Evolutionary conservation across 2,329 filamentous ascomycete genomes (phyloP).

Genomic region (Apiospora pterosperma): DNA sequence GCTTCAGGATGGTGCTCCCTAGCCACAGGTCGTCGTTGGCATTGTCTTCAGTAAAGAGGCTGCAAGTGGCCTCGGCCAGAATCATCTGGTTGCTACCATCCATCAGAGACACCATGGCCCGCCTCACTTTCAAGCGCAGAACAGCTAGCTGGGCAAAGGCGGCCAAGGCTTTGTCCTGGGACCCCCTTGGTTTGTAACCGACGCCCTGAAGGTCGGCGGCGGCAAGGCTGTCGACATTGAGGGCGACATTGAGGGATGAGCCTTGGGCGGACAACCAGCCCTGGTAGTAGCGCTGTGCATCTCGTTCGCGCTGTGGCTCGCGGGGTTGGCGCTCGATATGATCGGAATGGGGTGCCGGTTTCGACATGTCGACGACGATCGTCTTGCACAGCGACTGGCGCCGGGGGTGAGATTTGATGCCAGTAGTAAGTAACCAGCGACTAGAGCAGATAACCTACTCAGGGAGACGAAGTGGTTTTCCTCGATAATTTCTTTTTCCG

Average conservation of each 20-base stretch:
- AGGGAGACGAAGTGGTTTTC: background rate
- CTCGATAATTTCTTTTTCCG: background rate
- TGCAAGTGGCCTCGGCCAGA: constrained; percentile 48
- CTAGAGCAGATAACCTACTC: background rate
- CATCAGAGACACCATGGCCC: constrained; percentile 17
- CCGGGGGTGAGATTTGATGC: background rate
- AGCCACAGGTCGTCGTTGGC: constrained; percentile 32
- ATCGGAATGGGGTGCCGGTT: background rate
- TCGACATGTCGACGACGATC: background rate
- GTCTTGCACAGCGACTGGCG: background rate
- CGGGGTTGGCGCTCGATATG: background rate
- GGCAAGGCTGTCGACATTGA: constrained; percentile 27
- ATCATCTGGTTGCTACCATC: constrained; percentile 44
- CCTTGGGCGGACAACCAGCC: constrained; percentile 29
- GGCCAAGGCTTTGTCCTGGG: constrained; percentile 25
- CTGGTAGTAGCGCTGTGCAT: constrained; percentile 28
- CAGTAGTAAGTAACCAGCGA: background rate
- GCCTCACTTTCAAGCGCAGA: constrained; percentile 20
- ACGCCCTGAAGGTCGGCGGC: constrained; percentile 16
- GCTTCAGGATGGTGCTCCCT: constrained; percentile 24
- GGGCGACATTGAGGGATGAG: constrained; percentile 27
- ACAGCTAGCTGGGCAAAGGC: constrained; percentile 49
- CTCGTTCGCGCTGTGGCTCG: constrained; percentile 21
- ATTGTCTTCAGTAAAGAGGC: constrained; percentile 29
- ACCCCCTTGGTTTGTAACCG: constrained; percentile 23